Evolutionary conservation across 352 stramenopile species (phyloP).

Genomic region (Lagenidium sp.): DNA sequence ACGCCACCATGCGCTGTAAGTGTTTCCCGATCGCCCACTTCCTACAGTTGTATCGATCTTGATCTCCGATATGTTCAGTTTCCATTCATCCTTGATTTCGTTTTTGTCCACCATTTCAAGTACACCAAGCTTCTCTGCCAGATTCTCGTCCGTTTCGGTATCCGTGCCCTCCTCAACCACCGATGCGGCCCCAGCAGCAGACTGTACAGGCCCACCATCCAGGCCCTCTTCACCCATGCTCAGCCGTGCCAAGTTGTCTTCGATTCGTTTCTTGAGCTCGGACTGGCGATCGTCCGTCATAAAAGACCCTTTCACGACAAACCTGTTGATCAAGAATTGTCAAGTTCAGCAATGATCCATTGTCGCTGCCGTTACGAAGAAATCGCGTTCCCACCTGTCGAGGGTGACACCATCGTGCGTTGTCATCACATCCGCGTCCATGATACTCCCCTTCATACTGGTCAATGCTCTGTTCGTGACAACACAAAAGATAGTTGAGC

Average conservation of each 20-base stretch:
- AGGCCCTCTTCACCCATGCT: slow-evolving; percentile 39
- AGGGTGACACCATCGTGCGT: slow-evolving; percentile 69
- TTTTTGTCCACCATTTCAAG: slow-evolving; percentile 81
- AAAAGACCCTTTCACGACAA: slow-evolving; percentile 75
- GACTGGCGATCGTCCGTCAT: slow-evolving; percentile 70
- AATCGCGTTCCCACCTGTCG: slow-evolving; percentile 43
- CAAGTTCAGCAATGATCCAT: too few relatives aligned
- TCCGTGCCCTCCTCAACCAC: slow-evolving; percentile 6
- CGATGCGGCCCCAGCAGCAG: neutral
- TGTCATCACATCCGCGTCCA: slow-evolving; percentile 84
- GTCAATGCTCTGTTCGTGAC: slow-evolving; percentile 40
- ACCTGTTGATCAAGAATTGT: too few relatives aligned
- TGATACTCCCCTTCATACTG: slow-evolving; percentile 79
- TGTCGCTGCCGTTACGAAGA: too few relatives aligned
- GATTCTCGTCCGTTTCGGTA: slow-evolving; percentile 19
- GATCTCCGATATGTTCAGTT: slow-evolving; percentile 64
- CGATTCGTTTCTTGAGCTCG: slow-evolving; percentile 58
- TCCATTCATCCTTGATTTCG: slow-evolving; percentile 80
- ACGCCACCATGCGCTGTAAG: slow-evolving; percentile 73
- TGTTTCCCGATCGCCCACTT: slow-evolving; percentile 65
- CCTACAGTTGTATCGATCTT: slow-evolving; percentile 59
- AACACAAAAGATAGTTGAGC: too few relatives aligned
- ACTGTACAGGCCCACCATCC: neutral
- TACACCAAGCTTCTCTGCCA: slow-evolving; percentile 65
- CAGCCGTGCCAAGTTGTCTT: slow-evolving; percentile 63